A percentile compares a stretch with the other conserved stretches of the same genome.
Evolutionary conservation across 1,284 basidiomycete species (phyloP).

Genomic region (Ustilago curta): DNA sequence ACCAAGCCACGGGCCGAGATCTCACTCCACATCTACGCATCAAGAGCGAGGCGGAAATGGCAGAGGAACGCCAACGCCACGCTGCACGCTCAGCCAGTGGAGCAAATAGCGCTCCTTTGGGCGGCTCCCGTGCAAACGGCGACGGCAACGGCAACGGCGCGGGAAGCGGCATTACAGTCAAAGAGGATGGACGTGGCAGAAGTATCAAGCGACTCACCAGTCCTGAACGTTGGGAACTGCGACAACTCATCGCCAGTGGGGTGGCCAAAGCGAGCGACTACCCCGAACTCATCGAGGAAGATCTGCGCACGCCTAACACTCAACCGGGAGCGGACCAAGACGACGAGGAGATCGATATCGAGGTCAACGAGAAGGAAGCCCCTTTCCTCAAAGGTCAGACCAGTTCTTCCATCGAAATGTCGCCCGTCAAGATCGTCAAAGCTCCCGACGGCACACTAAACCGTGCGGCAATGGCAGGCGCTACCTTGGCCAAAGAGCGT

Average conservation of each 20-base stretch:
- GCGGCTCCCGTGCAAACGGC: constrained; percentile 25
- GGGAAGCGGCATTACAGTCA: constrained; percentile 49
- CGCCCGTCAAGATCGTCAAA: constrained; percentile 88
- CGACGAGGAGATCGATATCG: constrained; percentile 87
- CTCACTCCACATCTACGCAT: constrained; percentile 92
- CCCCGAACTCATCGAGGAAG: constrained; percentile 87
- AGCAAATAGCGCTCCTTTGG: constrained; percentile 71
- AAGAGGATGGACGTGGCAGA: constrained; percentile 51
- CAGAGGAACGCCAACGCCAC: constrained; percentile 46
- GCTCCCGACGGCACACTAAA: constrained; percentile 80
- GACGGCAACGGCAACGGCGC: constrained; percentile 20
- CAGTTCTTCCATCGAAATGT: constrained; percentile 91
- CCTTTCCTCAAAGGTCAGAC: constrained; percentile 96
- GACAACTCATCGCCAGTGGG: constrained; percentile 96
- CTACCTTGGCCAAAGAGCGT: constrained; percentile 92
- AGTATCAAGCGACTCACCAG: constrained; percentile 88
- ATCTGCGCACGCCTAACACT: constrained; percentile 57
- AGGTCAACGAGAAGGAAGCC: constrained; percentile 95
- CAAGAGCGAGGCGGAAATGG: constrained; percentile 85
- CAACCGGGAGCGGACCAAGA: constrained; percentile 49
- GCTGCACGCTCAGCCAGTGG: constrained; percentile 68
- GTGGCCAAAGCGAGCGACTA: constrained; percentile 92
- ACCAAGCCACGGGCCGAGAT: constrained; percentile 88
- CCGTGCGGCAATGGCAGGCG: constrained; percentile 91
- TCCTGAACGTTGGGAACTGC: constrained; percentile 98